Evolutionary conservation across 345 rosid genomes (phyloP).

Genomic region (Noccaea caerulescens): DNA sequence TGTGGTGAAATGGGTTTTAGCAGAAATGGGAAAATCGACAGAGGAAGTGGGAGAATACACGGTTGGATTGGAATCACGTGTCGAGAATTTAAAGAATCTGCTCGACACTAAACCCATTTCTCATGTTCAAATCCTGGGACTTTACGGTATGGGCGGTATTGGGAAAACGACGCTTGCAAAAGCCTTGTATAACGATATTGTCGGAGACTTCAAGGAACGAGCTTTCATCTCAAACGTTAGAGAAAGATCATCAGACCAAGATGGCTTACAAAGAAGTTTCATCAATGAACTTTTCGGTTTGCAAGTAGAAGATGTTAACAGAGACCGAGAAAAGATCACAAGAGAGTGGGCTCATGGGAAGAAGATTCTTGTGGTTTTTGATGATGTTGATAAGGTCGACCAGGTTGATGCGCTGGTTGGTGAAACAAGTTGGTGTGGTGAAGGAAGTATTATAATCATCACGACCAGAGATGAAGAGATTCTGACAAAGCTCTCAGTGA

Average conservation of each 20-base stretch:
- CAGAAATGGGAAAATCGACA: constrained; percentile 54
- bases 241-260: constrained; percentile 33
- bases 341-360: constrained; percentile 29
- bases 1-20: constrained; percentile 51
- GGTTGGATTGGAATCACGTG: constrained; percentile 36
- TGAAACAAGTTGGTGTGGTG: constrained; percentile 46
- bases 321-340: constrained; percentile 33
- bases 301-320: constrained; percentile 12
- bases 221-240: constrained; percentile 40
- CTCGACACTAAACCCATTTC: neutral
- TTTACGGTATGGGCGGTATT: constrained; percentile 51
- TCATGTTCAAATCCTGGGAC: constrained; percentile 20
- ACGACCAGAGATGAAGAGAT: constrained; percentile 59
- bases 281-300: constrained; percentile 37
- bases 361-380: neutral
- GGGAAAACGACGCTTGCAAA: constrained; percentile 47
- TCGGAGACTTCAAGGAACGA: constrained; percentile 3
- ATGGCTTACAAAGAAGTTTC: constrained; percentile 50
- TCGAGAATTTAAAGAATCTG: neutral
- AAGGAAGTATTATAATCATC: constrained; percentile 59
- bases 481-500: constrained; percentile 40
- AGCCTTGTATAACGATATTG: constrained; percentile 26
- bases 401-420: constrained; percentile 59
- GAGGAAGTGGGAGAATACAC: constrained; percentile 44
- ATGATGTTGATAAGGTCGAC: neutral